Evolutionary conservation across 1,284 basidiomycete species (phyloP), one percentile per base, ranked within the genome.

Genomic region (Pholiota adiposa): DNA sequence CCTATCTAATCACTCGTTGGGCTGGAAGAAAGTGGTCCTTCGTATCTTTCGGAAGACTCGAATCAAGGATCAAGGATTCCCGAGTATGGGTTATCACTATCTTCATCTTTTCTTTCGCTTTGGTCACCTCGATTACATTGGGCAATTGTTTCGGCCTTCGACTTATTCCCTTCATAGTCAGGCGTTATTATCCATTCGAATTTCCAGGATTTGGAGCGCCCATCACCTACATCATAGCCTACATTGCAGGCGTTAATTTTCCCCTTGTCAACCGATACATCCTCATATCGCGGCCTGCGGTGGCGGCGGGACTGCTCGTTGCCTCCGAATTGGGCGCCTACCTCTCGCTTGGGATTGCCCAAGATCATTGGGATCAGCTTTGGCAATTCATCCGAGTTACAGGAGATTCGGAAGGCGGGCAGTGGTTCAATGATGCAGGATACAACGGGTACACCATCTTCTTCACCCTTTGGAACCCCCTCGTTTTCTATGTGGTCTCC

Each of bases 201-300:
- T 46, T 57, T 16, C 55, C 55, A 8, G 57, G 58, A 9, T 54
- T 52, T 25, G 61, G 58, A 12, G 54, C 58, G 2, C 61, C 61
- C 2, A 7, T 59, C 1, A 48, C 58, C 18, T 59, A 54, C 46
- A 21, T 59, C 16, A 43, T 63, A 9, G 58, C 61, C 3, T 63
- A 63, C 19, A 31, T 48, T 18, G 54, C 46, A 14, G 61, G 61
- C 31, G 34, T 63, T 1, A 57, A 63, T 11, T 59, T 59, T 36
- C 53, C 54, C 16, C 29, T 49, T 19, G 46, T 59, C 38, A 38
- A 62, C 23, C 48, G 55, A 18, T 51, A 51, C n/a, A 19, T 62
- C 12, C 43, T 43, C 7, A 18, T 56, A 25, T 31, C 44, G 23
- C 57, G 53, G 11, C 54, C 50, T 8, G n/a, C 33, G 0, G 43